Base-by-base conservation (phyloP, 2,329 filamentous ascomycete genomes). In the Lachnellula occidentalis region DNA sequence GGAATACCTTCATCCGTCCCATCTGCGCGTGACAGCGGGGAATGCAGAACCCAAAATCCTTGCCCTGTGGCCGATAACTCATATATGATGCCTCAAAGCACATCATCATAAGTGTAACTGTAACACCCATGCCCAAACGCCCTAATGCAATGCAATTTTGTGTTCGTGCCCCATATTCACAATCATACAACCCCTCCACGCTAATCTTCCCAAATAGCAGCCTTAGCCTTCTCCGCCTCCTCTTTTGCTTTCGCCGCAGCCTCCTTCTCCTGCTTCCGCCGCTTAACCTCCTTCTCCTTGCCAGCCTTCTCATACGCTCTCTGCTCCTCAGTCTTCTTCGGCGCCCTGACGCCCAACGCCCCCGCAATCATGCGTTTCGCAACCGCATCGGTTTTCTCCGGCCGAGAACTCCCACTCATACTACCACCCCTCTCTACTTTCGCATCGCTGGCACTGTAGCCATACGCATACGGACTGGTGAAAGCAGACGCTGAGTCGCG, bases 311-410 rank as follows among this genome's bases (percentile, higher is more conserved):
- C 92, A 69, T 94, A 97, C 51, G 90, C 88, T 64, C 79, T 81
- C 77, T 96, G 88, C 73, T 96, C 92, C 59, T 95, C 90, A 1
- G 90, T 96, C 70, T 86, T 81, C 74, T 83, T 87, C 34, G 90
- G 90, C 34, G 86, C 83, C 66, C 85, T 83, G 52, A 96, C 81
- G 1, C 94, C 94, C 61, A 97, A 74, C 0, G 89, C 91, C 3
- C 88, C 88, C 0, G 90, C 91, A 69, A 99, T 97, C 81, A 99
- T 79, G 56, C 94, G 79, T 58, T 88, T 82, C 5, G 94, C 94
- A 39, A 95, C 90, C 0, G 91, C 90, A 58, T 95, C 95, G 58
- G 92, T 95, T 77, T 96, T 99, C 73, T 96, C 92, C 0, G 91
- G 92, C 39, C 88, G 75, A 53, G 64, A 64, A 63, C 5, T 43